Evolutionary conservation across 1,139 yeast genomes (phyloP), one percentile per base, ranked within the genome.

Genomic region (Zygosaccharomyces pseudobailii): DNA sequence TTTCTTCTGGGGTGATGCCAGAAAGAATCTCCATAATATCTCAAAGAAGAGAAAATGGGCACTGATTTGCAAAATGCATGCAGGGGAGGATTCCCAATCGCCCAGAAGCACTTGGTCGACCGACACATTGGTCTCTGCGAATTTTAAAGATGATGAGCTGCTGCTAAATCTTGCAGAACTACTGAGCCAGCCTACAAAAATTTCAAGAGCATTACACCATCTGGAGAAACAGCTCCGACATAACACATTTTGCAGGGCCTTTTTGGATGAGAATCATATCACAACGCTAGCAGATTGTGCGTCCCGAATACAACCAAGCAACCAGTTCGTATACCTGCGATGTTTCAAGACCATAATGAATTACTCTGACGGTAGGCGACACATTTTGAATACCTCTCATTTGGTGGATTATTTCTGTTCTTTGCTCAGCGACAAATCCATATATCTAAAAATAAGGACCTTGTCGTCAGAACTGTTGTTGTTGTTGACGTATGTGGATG

Each of bases 31-130:
- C 28, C 45, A 51, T 32, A 48, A 35, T 36, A 47, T 58, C 19
- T 55, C 64, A 2, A 40, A 40, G 27, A 49, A 45, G 35, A 49
- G 61, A 38, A 59, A 59, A 46, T 58, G 63, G 62, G 62, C 55
- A 13, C 46, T 59, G 36, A 43, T 59, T 7, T 55, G 59, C 44
- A 56, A 50, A 34, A 48, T 54, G 20, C 49, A 41, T 13, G 44
- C 46, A 5, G 41, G 41, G 10, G 47, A 39, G 21, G 45, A 35
- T 24, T 37, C 45, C 6, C 35, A 34, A 17, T 31, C 27, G 19
- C 39, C 51, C 9, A 41, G 33, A 32, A 30, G 27, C 9, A 35
- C 42, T 8, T 40, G 38, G 30, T 39, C 34, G 20, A 20, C 33
- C 10, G 51, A 48, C 10, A 30, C 45, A 8, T 8, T 34, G 9